These are phyloP conservation scores for Hymenoscyphus repandus DNA, from an alignment of 2,329 filamentous ascomycete genomes.

Conservation along the genomic window DNA sequence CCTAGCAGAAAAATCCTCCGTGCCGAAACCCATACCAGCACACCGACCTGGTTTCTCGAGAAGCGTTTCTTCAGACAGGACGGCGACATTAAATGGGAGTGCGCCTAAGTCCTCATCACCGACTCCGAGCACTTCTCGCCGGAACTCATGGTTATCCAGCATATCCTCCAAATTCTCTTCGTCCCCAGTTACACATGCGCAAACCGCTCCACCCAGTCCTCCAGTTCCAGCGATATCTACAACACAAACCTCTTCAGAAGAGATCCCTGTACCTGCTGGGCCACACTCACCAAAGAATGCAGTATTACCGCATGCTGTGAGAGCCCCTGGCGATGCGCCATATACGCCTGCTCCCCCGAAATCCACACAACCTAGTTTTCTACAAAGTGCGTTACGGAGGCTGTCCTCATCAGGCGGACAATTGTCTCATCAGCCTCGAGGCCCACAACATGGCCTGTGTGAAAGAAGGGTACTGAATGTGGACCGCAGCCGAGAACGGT, in stretches of 20 bases:
- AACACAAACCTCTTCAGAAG: slow-evolving; percentile 20
- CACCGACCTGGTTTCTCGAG: slow-evolving; percentile 23
- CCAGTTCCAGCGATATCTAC: slow-evolving; percentile 16
- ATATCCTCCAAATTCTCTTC: slow-evolving; percentile 89
- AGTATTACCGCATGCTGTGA: slow-evolving; percentile 51
- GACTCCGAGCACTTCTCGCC: slow-evolving; percentile 33
- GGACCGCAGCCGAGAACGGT: slow-evolving; percentile 73
- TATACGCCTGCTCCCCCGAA: slow-evolving; percentile 73
- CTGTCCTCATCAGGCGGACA: slow-evolving; percentile 64
- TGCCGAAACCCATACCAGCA: slow-evolving; percentile 20
- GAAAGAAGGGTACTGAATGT: slow-evolving; percentile 81
- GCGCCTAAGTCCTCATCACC: slow-evolving; percentile 21
- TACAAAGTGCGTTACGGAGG: slow-evolving; percentile 75
- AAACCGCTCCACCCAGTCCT: slow-evolving; percentile 24
- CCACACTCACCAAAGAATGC: slow-evolving; percentile 48
- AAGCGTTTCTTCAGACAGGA: slow-evolving; percentile 24
- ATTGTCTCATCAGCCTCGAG: slow-evolving; percentile 33
- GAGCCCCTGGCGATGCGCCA: slow-evolving; percentile 55
- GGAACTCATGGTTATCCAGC: slow-evolving; percentile 87
- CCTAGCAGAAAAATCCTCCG: slow-evolving; percentile 7
- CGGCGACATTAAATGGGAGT: slow-evolving; percentile 20
- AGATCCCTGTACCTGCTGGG: slow-evolving; percentile 31
- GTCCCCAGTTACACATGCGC: slow-evolving; percentile 34
- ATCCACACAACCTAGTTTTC: slow-evolving; percentile 62
- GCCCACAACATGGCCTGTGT: slow-evolving; percentile 64